Evolutionary conservation across 208 protist species (phyloP).

Genomic region (Tritrichomonas musculus): DNA sequence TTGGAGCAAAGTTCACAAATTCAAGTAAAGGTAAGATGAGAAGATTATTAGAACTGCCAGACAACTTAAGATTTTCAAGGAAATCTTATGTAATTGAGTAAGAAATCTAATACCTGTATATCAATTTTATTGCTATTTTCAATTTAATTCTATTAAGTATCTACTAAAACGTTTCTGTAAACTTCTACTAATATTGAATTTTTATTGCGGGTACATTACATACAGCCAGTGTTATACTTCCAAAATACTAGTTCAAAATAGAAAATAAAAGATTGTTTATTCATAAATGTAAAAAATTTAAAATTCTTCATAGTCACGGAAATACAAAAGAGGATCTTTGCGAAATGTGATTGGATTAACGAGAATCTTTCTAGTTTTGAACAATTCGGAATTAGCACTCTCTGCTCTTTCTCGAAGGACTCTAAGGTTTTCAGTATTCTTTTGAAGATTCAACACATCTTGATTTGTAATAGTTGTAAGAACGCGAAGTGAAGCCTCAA

Average conservation of each 20-base stretch:
- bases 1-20: background rate
- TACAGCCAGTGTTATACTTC: too few species aligned
- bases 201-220: too few species aligned
- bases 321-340: background rate
- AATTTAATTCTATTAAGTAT: too few species aligned
- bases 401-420: background rate
- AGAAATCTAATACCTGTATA: too few species aligned
- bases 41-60: background rate
- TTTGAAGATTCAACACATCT: background rate
- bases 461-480: background rate
- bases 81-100: too few species aligned
- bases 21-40: background rate
- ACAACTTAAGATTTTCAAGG: background rate
- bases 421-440: too few species aligned
- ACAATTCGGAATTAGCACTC: background rate
- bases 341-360: background rate
- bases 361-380: background rate
- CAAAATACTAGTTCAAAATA: too few species aligned
- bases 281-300: too few species aligned
- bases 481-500: background rate
- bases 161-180: too few species aligned
- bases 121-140: too few species aligned
- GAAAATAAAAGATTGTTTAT: too few species aligned
- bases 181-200: too few species aligned
- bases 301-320: slow-evolving; percentile 4